Evolutionary conservation across 352 stramenopile species (phyloP).

Genomic region (Phytopythium ostracodes): DNA sequence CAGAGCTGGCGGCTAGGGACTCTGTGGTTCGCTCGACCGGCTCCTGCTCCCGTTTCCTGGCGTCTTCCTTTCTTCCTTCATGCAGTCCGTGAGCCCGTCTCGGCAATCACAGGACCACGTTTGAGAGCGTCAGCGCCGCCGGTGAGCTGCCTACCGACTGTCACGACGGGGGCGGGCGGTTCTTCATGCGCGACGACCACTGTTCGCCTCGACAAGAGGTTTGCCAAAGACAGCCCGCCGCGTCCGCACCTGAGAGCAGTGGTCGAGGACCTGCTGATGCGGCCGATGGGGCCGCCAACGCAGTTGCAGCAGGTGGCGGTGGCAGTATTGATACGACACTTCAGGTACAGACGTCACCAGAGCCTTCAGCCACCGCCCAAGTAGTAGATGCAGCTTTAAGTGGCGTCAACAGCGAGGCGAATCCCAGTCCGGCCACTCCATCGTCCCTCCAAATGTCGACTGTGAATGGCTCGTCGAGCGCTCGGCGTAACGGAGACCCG

Average conservation of each 20-base stretch:
- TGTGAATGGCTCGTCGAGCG: background rate
- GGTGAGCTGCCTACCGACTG: background rate
- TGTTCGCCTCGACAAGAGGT: background rate
- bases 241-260: background rate
- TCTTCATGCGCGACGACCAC: slow-evolving; percentile 2
- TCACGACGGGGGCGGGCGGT: background rate
- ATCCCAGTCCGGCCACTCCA: background rate
- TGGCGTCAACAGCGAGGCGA: background rate
- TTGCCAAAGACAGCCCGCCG: background rate
- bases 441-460: background rate
- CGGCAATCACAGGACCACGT: background rate
- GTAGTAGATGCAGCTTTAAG: background rate
- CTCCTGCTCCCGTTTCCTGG: background rate
- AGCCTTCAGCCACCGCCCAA: background rate
- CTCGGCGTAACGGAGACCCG: background rate
- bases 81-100: background rate
- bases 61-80: background rate
- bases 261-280: background rate
- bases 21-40: too few species aligned
- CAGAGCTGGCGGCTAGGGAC: background rate
- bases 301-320: too few species aligned
- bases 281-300: background rate
- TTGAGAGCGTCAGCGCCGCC: background rate
- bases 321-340: background rate
- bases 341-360: background rate